Evolutionary conservation across 2,329 filamentous ascomycete genomes (phyloP).

Genomic region (Cordyceps tenuipes): DNA sequence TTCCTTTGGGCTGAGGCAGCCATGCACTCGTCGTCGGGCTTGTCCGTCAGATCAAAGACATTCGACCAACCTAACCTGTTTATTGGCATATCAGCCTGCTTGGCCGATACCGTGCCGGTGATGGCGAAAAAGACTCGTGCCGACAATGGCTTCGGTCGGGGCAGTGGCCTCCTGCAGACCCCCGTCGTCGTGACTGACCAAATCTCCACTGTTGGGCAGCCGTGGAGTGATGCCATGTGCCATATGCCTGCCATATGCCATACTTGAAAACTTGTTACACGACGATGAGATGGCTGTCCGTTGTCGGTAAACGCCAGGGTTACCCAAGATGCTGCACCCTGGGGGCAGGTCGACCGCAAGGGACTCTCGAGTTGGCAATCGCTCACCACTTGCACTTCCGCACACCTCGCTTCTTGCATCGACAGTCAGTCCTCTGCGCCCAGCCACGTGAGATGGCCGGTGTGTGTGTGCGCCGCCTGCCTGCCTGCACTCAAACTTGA

Average conservation of each 20-base stretch:
- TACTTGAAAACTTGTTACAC: background rate
- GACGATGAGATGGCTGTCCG: background rate
- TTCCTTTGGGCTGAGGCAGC: background rate
- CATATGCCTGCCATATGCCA: background rate
- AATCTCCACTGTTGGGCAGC: conserved; percentile 10
- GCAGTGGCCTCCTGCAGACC: conserved; percentile 1
- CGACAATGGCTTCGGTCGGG: background rate
- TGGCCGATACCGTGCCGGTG: background rate
- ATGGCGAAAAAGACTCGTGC: background rate
- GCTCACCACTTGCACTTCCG: background rate
- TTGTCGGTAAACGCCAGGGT: too few relatives aligned
- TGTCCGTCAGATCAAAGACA: background rate
- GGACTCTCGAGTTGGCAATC: background rate
- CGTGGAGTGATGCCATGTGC: background rate
- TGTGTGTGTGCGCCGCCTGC: background rate
- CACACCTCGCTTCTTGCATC: background rate
- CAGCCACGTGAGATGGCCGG: background rate
- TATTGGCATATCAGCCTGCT: background rate
- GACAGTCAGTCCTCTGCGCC: background rate
- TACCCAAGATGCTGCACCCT: background rate
- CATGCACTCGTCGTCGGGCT: background rate
- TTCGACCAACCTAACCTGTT: background rate
- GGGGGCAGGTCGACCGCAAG: background rate
- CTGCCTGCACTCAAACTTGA: background rate
- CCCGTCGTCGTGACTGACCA: conserved; percentile 1